These are phyloP conservation scores for Collybia sordida DNA, from an alignment of 768 basidiomycete species.

Conservation along the genomic window DNA sequence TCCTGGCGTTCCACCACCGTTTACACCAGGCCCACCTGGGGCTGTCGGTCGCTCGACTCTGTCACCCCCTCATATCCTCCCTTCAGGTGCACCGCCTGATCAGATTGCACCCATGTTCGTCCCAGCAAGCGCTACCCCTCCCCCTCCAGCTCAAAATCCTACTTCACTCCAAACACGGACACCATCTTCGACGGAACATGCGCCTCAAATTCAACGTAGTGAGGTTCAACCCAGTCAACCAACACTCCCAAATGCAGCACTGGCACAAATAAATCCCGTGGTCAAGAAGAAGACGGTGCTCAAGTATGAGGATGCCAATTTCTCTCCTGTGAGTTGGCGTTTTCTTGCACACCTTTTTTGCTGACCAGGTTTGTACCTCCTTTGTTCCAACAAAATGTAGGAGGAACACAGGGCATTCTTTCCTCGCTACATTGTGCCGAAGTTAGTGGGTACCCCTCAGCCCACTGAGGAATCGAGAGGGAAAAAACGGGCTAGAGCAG, in stretches of 20 bases:
- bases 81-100: constrained; percentile 1
- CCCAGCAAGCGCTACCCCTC: constrained; percentile 3
- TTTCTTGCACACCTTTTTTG: not conserved
- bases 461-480: constrained; percentile 63
- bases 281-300: constrained; percentile 77
- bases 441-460: constrained; percentile 33
- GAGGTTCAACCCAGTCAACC: constrained; percentile 26
- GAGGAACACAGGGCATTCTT: constrained; percentile 75
- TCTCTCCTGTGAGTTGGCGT: constrained; percentile 62
- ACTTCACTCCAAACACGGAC: not conserved
- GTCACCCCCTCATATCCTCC: constrained; percentile 15
- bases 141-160: constrained; percentile 12
- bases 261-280: constrained; percentile 65
- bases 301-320: constrained; percentile 76
- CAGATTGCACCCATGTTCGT: not conserved
- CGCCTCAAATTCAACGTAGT: too few species aligned
- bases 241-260: constrained; percentile 53
- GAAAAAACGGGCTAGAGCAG: constrained; percentile 83
- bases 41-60: constrained; percentile 11
- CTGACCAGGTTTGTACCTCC: not conserved
- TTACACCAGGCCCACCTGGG: constrained; percentile 21
- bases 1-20: constrained; percentile 23
- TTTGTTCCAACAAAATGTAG: constrained; percentile 31
- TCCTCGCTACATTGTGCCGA: constrained; percentile 58
- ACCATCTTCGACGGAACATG: not conserved